phyloP scores from a whole-genome alignment of 2,329 filamentous ascomycete species.

The Aspergillus sojae region DNA sequence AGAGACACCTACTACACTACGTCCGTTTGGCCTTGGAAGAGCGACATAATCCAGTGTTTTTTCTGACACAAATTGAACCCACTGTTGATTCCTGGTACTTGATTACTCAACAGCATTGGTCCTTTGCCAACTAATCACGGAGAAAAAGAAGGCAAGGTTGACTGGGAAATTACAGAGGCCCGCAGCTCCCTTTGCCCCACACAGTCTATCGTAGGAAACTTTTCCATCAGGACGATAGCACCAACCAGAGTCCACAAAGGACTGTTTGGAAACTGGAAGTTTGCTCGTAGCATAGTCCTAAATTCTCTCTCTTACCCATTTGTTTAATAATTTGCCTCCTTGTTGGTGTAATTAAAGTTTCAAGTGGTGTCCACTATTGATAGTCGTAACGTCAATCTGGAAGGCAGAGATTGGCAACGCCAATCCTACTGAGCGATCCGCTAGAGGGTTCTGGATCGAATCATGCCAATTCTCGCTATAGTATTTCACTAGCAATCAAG shows the following conservation, averaged over 20 bases:
- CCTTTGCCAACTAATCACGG: background rate
- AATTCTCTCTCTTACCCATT: background rate
- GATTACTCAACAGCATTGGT: background rate
- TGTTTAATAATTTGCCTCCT: background rate
- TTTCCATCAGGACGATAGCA: background rate
- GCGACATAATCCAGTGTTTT: background rate
- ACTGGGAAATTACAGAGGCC: slow-evolving; percentile 1
- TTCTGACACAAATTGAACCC: background rate
- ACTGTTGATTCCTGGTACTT: background rate
- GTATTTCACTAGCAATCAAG: background rate
- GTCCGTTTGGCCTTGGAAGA: background rate
- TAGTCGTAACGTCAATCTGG: background rate
- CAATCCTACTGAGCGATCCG: background rate
- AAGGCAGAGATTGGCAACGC: background rate
- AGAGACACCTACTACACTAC: background rate
- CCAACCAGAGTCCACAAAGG: background rate
- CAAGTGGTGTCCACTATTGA: slow-evolving; percentile 1
- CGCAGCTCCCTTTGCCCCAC: slow-evolving; percentile 4
- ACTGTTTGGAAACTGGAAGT: background rate
- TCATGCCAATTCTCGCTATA: background rate
- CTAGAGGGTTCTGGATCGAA: background rate
- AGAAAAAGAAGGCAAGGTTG: background rate
- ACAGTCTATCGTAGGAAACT: slow-evolving; percentile 5
- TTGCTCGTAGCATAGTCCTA: background rate
- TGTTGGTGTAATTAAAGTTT: background rate